Percentiles rank a stretch among this genome's conserved stretches.
Conservation (phyloP, 371 early-diverging fungal genomes). For the Mucor irregularis region DNA sequence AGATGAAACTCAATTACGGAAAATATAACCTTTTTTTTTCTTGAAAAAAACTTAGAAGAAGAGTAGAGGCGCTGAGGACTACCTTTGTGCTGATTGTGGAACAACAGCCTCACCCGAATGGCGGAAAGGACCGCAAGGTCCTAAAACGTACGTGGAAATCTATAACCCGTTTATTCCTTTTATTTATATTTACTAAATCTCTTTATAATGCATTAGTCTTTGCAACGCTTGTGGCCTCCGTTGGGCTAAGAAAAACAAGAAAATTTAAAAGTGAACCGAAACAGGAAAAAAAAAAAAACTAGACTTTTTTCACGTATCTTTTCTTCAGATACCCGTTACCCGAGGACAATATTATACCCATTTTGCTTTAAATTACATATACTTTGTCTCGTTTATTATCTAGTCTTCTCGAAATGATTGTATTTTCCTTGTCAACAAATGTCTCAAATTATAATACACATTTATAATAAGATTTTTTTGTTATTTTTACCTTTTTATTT, state of each 20-base stretch:
- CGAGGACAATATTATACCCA: background rate
- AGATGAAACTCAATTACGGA: background rate
- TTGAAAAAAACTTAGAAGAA: constrained; percentile 11
- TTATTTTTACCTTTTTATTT: constrained; percentile 3
- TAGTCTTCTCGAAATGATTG: background rate
- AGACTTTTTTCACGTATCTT: background rate
- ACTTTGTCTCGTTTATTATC: background rate
- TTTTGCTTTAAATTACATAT: background rate
- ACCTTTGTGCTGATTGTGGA: constrained; percentile 59
- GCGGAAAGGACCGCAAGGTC: constrained; percentile 77
- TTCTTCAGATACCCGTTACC: background rate
- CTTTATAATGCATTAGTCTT: constrained; percentile 26
- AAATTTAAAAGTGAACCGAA: constrained; percentile 21
- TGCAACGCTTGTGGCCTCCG: constrained; percentile 54
- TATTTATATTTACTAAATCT: background rate
- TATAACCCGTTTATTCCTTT: background rate
- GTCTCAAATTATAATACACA: constrained; percentile 10
- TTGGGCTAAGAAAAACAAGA: constrained; percentile 32
- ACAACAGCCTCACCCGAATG: constrained; percentile 79
- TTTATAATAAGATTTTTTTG: constrained; percentile 3
- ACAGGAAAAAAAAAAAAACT: background rate
- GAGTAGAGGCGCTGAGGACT: constrained; percentile 13
- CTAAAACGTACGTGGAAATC: constrained; percentile 45
- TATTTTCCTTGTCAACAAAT: background rate
- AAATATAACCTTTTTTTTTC: background rate